These are phyloP conservation scores for Lachnellula cervina DNA, from an alignment of 2,329 filamentous ascomycete genomes.

Conservation along the genomic window DNA sequence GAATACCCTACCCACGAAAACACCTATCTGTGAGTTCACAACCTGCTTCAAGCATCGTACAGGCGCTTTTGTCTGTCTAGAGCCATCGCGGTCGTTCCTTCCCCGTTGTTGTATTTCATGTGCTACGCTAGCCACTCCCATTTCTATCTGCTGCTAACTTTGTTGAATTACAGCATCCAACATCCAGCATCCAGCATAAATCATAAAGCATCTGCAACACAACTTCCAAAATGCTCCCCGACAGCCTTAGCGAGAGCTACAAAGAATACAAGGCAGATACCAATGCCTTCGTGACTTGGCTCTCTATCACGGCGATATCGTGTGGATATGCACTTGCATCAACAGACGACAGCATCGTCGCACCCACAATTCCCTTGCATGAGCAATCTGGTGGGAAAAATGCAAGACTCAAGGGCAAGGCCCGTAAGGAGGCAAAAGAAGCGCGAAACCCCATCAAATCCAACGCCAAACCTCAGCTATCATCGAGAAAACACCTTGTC, in stretches of 20 bases:
- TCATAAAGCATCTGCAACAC: background rate
- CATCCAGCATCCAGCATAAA: too few relatives aligned
- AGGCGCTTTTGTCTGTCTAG: too few relatives aligned
- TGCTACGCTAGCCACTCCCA: too few relatives aligned
- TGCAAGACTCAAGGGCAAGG: background rate
- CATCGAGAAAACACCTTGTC: too few relatives aligned
- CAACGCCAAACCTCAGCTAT: background rate
- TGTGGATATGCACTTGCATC: background rate
- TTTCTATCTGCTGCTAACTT: background rate
- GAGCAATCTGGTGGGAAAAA: background rate
- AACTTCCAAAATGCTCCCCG: background rate
- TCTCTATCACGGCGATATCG: background rate
- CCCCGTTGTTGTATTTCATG: background rate
- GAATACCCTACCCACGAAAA: too few relatives aligned
- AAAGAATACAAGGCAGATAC: background rate
- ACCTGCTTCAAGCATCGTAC: too few relatives aligned
- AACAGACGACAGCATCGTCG: background rate
- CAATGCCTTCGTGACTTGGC: background rate
- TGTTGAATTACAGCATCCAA: too few relatives aligned
- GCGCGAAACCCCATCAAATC: background rate
- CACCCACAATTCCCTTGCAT: background rate
- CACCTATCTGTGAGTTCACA: too few relatives aligned
- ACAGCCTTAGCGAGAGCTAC: background rate
- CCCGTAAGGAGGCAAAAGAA: background rate
- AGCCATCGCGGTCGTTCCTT: too few relatives aligned